Evolutionary conservation across 2,329 filamentous ascomycete species (phyloP), one percentile per base, ranked within the genome.

Genomic region (Didymella pinodella): DNA sequence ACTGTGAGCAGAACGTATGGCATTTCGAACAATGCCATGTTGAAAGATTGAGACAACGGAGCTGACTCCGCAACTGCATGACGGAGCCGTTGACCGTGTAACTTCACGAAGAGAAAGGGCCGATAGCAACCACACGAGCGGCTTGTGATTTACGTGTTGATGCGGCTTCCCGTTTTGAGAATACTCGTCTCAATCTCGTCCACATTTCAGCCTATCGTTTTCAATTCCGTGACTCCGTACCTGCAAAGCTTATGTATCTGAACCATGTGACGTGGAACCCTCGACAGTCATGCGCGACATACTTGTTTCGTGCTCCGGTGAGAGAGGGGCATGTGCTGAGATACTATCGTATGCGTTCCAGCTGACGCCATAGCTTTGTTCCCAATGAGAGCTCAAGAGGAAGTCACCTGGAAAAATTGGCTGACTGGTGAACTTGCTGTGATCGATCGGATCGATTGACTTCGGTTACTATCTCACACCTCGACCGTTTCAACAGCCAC

Each of bases 31-130:
- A 53, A 47, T 43, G 16, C 44, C 44, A 53, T 57, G 41, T 20
- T 57, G 14, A 11, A n/a, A 44, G 6, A 18, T 38, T 36, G 3
- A 34, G 48, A n/a, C 2, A 18, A 18, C 55, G 55, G 55, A 54
- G 38, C 32, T 38, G 16, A 26, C 22, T 52, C 55, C 55, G 49
- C 49, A 20, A 26, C 7, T 49, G 45, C 44, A 48, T 49, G 45
- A 47, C 14, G 16, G 26, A 58, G 45, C 38, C 55, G 55, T 58
- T 58, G 31, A 29, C 20, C 48, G 55, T 58, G 55, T 31, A 41
- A 58, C 55, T 8, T 31, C 8, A 14, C 25, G 25, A 32, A 22
- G n/a, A 14, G 28, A 44, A 44, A 53, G 55, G 55, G 45, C 55
- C 55, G 55, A 58, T 54, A 45, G 18, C 38, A 31, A 20, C 45